Percentiles rank a stretch among this genome's conserved stretches.
phyloP scores from a whole-genome alignment of 805 yeast species.

The Yamadazyma phyllophila region DNA sequence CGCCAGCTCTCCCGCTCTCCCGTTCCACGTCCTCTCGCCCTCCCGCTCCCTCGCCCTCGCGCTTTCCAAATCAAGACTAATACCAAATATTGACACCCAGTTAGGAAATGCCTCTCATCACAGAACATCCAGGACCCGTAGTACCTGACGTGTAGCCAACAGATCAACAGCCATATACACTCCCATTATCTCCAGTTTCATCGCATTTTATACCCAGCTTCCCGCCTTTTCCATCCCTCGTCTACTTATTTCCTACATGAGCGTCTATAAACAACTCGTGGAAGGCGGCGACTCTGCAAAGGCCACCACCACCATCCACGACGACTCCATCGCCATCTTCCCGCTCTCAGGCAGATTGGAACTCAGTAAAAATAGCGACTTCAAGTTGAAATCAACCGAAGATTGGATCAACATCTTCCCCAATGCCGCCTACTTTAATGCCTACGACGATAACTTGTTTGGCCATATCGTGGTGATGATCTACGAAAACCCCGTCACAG shows the following conservation, averaged over 20 bases:
- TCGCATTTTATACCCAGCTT: neutral
- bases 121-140: neutral
- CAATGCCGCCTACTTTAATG: constrained; percentile 52
- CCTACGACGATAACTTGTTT: constrained; percentile 51
- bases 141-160: neutral
- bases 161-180: neutral
- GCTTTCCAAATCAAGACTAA: neutral
- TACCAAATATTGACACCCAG: constrained; percentile 2
- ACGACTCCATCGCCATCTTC: constrained; percentile 16
- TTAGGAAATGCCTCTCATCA: constrained; percentile 3
- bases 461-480: constrained; percentile 49
- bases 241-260: constrained; percentile 20
- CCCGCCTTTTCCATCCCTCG: neutral
- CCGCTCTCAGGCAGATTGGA: constrained; percentile 29
- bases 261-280: constrained; percentile 38
- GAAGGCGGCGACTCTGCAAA: constrained; percentile 13
- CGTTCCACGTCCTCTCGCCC: too few species aligned
- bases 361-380: constrained; percentile 9
- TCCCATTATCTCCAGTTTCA: neutral
- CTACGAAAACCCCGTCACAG: constrained; percentile 45
- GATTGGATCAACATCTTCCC: constrained; percentile 44
- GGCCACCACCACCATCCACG: neutral
- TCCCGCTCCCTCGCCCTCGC: neutral
- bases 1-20: neutral
- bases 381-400: constrained; percentile 12